Base-by-base conservation (phyloP, 352 stramenopile species). In the Phytopythium chamaehyphon region DNA sequence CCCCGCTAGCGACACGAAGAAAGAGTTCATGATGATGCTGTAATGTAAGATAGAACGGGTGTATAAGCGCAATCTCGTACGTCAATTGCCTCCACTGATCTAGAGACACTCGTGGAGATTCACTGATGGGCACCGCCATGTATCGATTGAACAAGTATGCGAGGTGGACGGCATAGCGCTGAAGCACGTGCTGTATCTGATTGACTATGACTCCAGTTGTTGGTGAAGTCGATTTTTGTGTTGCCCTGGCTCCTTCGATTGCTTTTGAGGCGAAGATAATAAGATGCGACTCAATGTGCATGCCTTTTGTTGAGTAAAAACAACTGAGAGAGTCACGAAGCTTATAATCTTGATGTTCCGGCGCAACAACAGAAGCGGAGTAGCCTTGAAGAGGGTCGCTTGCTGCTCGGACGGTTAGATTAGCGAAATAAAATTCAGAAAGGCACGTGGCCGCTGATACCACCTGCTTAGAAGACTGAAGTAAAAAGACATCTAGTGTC, bases 101-200 rank as follows among this genome's bases (percentile, higher is more conserved):
- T 3, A 64, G 59, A 18, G 56, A 39, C 45, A 85, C 53, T 57
- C 67, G 28, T n/a, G 42, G 18, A 22, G 44, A 24, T 6, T 38
- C 58, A 18, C 65, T 76, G 36, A 64, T 79, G 6, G 50, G 54
- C 19, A 50, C 52, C 22, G 57, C 57, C 1, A 61, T 66, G 61
- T 68, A 73, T 5, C 61, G 59, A 4, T 78, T 46, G 36, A 76
- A 88, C 6, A 88, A 45, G 18, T 86, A 69, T 0, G 61, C 57
- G 0, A 82, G 36, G 44, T 77, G 59, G 37, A 73, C 22, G 8
- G 69, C 51, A 42, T 81, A 84, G 18, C 70, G 58, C 21, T 61
- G 40, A 10, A 88, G 36, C 0, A 88, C 65, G 23, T 35, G 57
- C 38, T 79, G 59, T 0, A 88, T 40, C 21, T 81, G 61, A 7